phyloP scores from a whole-genome alignment of 2,329 filamentous ascomycete genomes.

The Hirsutella rhossiliensis region DNA sequence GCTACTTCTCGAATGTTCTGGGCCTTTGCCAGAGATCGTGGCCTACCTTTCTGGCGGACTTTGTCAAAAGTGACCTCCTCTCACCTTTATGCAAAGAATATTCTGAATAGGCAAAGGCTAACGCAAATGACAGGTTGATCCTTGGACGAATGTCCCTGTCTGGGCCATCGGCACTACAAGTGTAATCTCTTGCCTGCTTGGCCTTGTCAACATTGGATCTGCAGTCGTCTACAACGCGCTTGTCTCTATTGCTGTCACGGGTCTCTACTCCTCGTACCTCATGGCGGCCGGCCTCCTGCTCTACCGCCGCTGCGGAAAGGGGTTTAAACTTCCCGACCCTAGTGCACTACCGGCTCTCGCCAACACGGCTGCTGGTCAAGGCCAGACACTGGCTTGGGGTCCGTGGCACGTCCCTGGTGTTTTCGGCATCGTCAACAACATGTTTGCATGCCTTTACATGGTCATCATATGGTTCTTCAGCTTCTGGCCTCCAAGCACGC shows the following conservation, averaged over 20 bases:
- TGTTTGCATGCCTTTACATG: constrained; percentile 39
- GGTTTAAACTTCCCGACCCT: constrained; percentile 12
- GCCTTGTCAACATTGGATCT: constrained; percentile 20
- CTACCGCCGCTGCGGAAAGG: constrained; percentile 15
- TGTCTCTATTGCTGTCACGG: constrained; percentile 16
- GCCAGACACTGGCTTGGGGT: constrained; percentile 30
- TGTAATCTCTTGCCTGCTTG: constrained; percentile 15
- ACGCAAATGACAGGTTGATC: constrained; percentile 2
- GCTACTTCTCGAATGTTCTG: constrained; percentile 45
- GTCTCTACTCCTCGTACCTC: constrained; percentile 17
- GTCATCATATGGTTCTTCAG: constrained; percentile 44
- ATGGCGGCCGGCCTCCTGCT: constrained; percentile 15
- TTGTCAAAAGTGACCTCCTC: constrained; percentile 11
- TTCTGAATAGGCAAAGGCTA: not conserved
- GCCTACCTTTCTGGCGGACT: constrained; percentile 16
- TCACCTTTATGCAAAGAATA: not conserved
- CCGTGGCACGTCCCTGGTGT: constrained; percentile 40
- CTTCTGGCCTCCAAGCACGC: constrained; percentile 31
- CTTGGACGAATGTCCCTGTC: constrained; percentile 15
- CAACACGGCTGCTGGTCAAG: constrained; percentile 14
- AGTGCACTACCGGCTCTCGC: constrained; percentile 14
- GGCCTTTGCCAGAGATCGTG: constrained; percentile 31
- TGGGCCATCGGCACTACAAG: constrained; percentile 14
- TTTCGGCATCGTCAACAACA: constrained; percentile 40
- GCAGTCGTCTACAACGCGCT: constrained; percentile 16